Evolutionary conservation across 306 rosid species (phyloP), one percentile per base, ranked within the genome.

Genomic region (Glycine tomentella): DNA sequence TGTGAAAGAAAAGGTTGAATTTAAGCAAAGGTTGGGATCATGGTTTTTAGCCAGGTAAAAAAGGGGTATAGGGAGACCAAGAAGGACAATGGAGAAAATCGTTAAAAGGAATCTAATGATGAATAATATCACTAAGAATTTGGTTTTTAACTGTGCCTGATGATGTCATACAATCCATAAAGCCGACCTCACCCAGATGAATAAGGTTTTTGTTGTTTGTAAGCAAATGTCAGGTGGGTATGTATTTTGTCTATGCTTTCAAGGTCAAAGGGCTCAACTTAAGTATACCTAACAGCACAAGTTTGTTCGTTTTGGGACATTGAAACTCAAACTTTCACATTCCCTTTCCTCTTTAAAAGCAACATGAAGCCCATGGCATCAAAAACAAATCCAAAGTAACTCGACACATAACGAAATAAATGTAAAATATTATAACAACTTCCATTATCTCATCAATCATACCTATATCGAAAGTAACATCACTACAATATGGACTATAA

Each of bases 381-480:
- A 13, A 13, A 20, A 42, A 69, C 59, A 59, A 59, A 53, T 15
- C 12, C 45, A 4, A 49, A 7, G 45, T 45, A 45, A 52, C 53
- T 61, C 16, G 57, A 61, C 57, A 63, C 11, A 33, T 3, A 76
- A 64, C 34, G 4, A 51, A 52, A 6, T 14, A 46, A 58, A 53
- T 14, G 12, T 15, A 5, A 62, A 31, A 14, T 11, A 4, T 57
- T 25, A 25, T 34, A 34, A 57, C 64, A 46, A 74, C 44, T 57
- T 79, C 65, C 74, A 71, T 71, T 16, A 66, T 50, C 36, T 46
- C 3, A 65, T 59, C 4, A 69, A 1, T 17, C 6, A 42, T 3
- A 8, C 10, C 14, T 63, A 58, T 12, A 56, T 84, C 31, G 31
- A 25, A 78, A 17, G 75, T 33, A 69, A 51, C 46, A 69, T 51